Evolutionary conservation across 768 basidiomycete species (phyloP).

Genomic region (Tricholoma matsutake): DNA sequence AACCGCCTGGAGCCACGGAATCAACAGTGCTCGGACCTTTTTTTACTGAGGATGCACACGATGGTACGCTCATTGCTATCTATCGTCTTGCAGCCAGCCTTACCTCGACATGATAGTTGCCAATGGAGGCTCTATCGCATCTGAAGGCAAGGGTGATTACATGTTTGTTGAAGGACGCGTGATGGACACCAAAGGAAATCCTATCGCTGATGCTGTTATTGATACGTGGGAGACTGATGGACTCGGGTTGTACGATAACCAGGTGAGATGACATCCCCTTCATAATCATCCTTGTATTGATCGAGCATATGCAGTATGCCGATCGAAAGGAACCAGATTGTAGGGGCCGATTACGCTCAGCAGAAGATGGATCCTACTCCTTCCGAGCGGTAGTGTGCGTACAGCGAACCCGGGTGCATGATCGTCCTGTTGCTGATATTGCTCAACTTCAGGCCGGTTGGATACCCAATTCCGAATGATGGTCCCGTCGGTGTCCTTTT

Average conservation of each 20-base stretch:
- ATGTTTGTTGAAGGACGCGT: constrained; percentile 78
- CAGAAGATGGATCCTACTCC: constrained; percentile 60
- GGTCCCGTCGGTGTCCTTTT: constrained; percentile 73
- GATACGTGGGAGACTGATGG: constrained; percentile 86
- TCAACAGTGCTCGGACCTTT: constrained; percentile 82
- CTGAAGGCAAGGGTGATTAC: constrained; percentile 84
- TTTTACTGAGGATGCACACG: constrained; percentile 72
- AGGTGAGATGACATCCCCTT: constrained; percentile 20
- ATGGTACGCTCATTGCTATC: constrained; percentile 42
- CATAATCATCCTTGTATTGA: constrained; percentile 21
- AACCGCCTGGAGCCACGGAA: constrained; percentile 61
- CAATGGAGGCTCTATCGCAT: constrained; percentile 74
- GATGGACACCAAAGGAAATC: constrained; percentile 58
- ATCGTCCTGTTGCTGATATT: not conserved
- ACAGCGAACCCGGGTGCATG: not conserved
- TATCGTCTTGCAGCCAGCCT: not conserved
- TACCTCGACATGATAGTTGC: constrained; percentile 40
- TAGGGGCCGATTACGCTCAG: constrained; percentile 59
- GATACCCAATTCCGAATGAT: constrained; percentile 78
- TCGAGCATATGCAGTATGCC: constrained; percentile 43
- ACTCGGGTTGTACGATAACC: constrained; percentile 43
- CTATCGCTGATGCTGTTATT: constrained; percentile 61
- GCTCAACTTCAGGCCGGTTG: constrained; percentile 36
- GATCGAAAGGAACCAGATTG: constrained; percentile 63
- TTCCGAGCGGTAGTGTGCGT: constrained; percentile 68